Evolutionary conservation across 306 rosid genomes (phyloP).

Genomic region (Abrus pulchellus): DNA sequence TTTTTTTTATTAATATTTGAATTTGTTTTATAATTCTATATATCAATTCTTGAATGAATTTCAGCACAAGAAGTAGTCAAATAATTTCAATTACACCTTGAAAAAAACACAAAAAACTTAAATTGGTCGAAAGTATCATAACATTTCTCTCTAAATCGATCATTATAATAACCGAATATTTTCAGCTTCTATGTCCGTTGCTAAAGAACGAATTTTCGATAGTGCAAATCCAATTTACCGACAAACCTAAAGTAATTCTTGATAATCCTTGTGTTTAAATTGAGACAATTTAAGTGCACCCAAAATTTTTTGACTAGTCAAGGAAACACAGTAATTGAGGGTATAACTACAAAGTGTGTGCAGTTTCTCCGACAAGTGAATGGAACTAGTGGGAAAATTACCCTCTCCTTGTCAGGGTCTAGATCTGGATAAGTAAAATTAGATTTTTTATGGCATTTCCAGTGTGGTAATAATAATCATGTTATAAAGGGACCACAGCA

Average conservation of each 20-base stretch:
- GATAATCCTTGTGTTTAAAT: neutral
- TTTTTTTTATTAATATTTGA: neutral
- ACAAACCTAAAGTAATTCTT: constrained; percentile 15
- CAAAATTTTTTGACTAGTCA: no score
- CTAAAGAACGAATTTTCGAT: no score
- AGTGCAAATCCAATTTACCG: neutral
- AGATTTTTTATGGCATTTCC: constrained; percentile 2
- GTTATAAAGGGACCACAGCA: constrained; percentile 55
- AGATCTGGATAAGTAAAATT: constrained; percentile 17
- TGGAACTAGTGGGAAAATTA: constrained; percentile 35
- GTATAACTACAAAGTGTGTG: constrained; percentile 30
- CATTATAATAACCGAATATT: no score
- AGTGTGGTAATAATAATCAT: constrained; percentile 21
- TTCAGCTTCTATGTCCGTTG: no score
- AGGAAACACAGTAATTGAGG: no score
- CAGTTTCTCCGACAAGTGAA: constrained; percentile 45
- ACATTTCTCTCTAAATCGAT: no score
- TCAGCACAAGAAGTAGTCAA: neutral
- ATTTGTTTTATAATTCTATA: no score
- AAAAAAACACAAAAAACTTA: no score
- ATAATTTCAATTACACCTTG: neutral
- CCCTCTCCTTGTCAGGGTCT: constrained; percentile 36
- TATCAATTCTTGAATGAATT: constrained; percentile 15
- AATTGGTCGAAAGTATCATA: no score
- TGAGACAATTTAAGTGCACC: neutral